A percentile compares a stretch with the other conserved stretches of the same genome.
These are phyloP conservation scores for Microsporum canis DNA, from an alignment of 2,329 filamentous ascomycete species.

Conservation along the genomic window DNA sequence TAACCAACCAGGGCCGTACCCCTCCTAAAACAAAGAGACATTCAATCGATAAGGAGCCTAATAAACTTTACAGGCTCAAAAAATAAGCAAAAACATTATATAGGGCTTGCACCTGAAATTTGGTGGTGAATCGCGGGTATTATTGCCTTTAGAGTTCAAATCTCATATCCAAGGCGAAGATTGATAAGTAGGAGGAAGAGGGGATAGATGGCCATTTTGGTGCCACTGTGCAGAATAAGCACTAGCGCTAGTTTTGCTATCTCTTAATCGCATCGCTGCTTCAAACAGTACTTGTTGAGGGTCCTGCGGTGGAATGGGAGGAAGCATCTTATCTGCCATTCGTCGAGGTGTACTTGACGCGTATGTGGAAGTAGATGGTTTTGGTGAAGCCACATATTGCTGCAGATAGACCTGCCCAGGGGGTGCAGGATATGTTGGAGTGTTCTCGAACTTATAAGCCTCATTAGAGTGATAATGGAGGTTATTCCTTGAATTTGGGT, in stretches of 20 bases:
- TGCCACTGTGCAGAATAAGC: background rate
- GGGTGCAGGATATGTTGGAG: background rate
- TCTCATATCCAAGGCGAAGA: background rate
- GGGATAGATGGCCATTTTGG: background rate
- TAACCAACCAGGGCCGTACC: background rate
- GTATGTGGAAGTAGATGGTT: background rate
- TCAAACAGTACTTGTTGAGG: background rate
- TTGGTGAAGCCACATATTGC: background rate
- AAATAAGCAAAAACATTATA: background rate
- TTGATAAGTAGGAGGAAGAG: background rate
- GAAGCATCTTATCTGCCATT: background rate
- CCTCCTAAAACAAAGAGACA: background rate
- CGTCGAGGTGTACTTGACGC: background rate
- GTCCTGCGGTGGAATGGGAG: background rate
- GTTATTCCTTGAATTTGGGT: background rate
- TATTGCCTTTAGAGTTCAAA: background rate
- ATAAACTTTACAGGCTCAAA: background rate
- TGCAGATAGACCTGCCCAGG: background rate
- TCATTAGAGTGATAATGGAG: background rate
- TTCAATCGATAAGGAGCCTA: too few species aligned
- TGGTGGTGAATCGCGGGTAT: background rate
- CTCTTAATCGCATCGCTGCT: background rate
- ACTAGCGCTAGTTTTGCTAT: background rate
- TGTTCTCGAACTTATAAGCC: background rate
- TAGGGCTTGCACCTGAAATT: background rate